Evolutionary conservation across 768 basidiomycete species (phyloP), one percentile per base, ranked within the genome.

Genomic region (Suillus bovinus): DNA sequence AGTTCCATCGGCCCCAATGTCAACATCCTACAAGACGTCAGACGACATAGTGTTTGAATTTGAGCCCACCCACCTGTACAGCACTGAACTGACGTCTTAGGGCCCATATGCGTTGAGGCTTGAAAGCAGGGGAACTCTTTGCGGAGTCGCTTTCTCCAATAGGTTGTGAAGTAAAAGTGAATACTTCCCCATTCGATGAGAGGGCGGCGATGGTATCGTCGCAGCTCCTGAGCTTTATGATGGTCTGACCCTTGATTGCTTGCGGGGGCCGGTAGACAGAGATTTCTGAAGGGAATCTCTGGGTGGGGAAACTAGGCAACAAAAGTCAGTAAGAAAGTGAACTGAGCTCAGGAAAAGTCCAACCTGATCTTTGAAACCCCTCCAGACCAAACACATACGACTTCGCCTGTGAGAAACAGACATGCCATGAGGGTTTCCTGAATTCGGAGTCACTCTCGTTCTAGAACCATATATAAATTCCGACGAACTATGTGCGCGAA

Each of bases 61-160:
- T 34, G 41, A 60, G 14, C 60, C 24, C 46, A 75, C 81, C 61
- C 67, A 88, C 90, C 71, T 82, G 86, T 38, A 94, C 93, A 16
- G 91, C 88, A 63, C 91, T 93, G 69, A 92, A 93, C 65, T 91
- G 87, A 73, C 91, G 93, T 64, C 91, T 80, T 57, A 96, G 77
- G 0, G 93, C 90, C 96, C 96, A 98, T 8, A 93, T 87, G 29
- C 93, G 86, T 72, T 96, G 93, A 0, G 96, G 94, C 67, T 90
- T 90, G 61, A 91, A 83, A 29, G 68, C 36, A 4, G 41, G 57
- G 22, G 61, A 68, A 27, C 50, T 56, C 4, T 49, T 52, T 7
- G 63, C 33, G 10, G 62, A 70, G 38, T 70, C 70, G 22, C 69
- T 67, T 27, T 79, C 77, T 20, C 73, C 60, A 42, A 79, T 71